Conservation (phyloP, 345 rosid genomes). For the Tarenaya hassleriana region DNA sequence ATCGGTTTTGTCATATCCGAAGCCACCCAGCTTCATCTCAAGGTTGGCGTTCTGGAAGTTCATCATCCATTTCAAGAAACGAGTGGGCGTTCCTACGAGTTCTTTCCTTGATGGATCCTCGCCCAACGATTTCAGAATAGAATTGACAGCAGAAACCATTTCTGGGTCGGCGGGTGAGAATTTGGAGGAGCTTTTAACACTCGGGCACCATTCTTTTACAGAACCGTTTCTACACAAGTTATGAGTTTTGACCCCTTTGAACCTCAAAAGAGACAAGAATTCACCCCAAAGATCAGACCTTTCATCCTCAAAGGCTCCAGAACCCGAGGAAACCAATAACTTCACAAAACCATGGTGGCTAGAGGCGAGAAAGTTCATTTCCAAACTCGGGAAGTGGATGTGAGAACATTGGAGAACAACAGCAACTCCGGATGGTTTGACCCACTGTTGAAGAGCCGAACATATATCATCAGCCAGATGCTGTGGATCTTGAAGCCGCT, state of each 20-base stretch:
- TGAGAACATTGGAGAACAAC: slow-evolving; percentile 79
- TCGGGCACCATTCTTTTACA: slow-evolving; percentile 61
- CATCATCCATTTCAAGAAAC: slow-evolving; percentile 77
- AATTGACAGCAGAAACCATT: slow-evolving; percentile 62
- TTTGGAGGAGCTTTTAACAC: slow-evolving; percentile 32
- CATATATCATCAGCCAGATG: slow-evolving; percentile 71
- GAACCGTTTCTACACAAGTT: slow-evolving; percentile 22
- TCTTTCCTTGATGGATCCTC: slow-evolving; percentile 89
- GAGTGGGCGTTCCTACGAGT: slow-evolving; percentile 67
- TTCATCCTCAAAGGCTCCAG: slow-evolving; percentile 68
- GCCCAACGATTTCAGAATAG: slow-evolving; percentile 66
- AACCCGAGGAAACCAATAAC: slow-evolving; percentile 49
- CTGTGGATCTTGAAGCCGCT: slow-evolving; percentile 82
- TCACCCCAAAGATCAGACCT: slow-evolving; percentile 61
- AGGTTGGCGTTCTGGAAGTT: slow-evolving; percentile 62
- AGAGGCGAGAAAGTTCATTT: slow-evolving; percentile 34
- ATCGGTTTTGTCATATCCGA: slow-evolving; percentile 27
- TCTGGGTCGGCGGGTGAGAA: slow-evolving; percentile 35
- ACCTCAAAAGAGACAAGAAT: slow-evolving; percentile 52
- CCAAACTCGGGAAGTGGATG: slow-evolving; percentile 60
- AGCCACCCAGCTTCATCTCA: slow-evolving; percentile 55
- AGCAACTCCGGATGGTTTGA: slow-evolving; percentile 83
- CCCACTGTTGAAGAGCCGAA: slow-evolving; percentile 66
- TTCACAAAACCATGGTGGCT: slow-evolving; percentile 53
- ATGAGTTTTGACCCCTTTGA: slow-evolving; percentile 44